Conservation (phyloP, 2,329 filamentous ascomycete genomes). For the Penicillium sp. region DNA sequence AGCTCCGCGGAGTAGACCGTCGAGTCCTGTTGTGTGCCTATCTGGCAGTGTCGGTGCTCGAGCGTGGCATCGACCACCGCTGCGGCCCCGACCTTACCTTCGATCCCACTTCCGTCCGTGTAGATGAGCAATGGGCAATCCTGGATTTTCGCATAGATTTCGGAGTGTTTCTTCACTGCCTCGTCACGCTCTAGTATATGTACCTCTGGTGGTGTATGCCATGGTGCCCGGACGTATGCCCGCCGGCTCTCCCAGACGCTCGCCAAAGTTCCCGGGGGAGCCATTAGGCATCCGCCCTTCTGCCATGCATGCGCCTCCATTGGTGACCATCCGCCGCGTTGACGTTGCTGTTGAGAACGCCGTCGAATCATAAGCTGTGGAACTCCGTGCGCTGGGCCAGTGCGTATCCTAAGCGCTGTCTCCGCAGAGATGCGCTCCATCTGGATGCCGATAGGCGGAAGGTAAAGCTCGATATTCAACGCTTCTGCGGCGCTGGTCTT, state of each 20-base stretch:
- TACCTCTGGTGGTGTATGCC: not conserved
- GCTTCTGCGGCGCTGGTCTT: not conserved
- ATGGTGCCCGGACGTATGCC: not conserved
- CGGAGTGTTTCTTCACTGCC: not conserved
- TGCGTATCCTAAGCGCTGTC: constrained; percentile 1
- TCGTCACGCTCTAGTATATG: not conserved
- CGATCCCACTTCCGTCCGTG: constrained; percentile 1
- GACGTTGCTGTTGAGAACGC: not conserved
- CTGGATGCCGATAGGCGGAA: not conserved
- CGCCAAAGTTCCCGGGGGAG: not conserved
- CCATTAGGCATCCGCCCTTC: not conserved
- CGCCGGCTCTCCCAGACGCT: not conserved
- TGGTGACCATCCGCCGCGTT: not conserved
- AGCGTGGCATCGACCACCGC: not conserved
- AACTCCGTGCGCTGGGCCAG: not conserved
- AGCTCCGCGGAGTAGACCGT: constrained; percentile 2
- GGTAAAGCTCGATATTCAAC: not conserved
- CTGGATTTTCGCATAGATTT: not conserved
- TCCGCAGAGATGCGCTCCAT: constrained; percentile 1
- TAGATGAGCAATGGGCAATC: not conserved
- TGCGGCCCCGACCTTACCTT: not conserved
- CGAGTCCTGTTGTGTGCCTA: not conserved
- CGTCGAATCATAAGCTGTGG: not conserved
- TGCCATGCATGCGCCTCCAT: not conserved
- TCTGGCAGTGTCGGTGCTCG: not conserved